phyloP scores from a whole-genome alignment of 257 asterid genomes.

The Jacaranda copaia region DNA sequence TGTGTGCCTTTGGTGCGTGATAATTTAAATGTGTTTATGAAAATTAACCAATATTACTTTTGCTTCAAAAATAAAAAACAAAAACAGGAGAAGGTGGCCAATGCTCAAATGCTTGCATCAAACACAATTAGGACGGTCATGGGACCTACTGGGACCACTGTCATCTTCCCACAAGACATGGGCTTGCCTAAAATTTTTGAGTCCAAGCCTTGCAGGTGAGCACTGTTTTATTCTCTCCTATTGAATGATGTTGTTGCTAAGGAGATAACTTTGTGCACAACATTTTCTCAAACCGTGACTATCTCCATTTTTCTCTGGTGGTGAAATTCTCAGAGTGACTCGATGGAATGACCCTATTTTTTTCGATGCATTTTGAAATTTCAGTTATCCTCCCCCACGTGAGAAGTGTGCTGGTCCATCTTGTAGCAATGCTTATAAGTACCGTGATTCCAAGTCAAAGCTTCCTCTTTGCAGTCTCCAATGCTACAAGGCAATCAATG shows the following conservation, averaged over 20 bases:
- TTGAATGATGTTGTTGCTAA: not conserved
- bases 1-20: not conserved
- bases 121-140: constrained; percentile 78
- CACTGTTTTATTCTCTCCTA: not conserved
- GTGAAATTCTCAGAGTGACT: not conserved
- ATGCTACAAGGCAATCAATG: constrained; percentile 88
- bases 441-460: constrained; percentile 90
- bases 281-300: not conserved
- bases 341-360: not conserved
- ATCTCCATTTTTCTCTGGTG: not conserved
- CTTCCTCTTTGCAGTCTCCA: constrained; percentile 96
- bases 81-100: constrained; percentile 78
- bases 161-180: constrained; percentile 80
- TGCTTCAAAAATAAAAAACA: not conserved
- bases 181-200: constrained; percentile 80
- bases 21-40: not conserved
- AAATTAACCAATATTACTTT: not conserved
- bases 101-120: constrained; percentile 65
- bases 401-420: constrained; percentile 92
- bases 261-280: not conserved
- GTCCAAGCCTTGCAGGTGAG: constrained; percentile 64
- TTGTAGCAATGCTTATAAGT: constrained; percentile 83
- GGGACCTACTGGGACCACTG: constrained; percentile 86
- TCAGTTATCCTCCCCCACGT: constrained; percentile 94
- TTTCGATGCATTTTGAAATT: constrained; percentile 39